Evolutionary conservation across 139 green algal species (phyloP).

Genomic region (Tetraselmis striata): DNA sequence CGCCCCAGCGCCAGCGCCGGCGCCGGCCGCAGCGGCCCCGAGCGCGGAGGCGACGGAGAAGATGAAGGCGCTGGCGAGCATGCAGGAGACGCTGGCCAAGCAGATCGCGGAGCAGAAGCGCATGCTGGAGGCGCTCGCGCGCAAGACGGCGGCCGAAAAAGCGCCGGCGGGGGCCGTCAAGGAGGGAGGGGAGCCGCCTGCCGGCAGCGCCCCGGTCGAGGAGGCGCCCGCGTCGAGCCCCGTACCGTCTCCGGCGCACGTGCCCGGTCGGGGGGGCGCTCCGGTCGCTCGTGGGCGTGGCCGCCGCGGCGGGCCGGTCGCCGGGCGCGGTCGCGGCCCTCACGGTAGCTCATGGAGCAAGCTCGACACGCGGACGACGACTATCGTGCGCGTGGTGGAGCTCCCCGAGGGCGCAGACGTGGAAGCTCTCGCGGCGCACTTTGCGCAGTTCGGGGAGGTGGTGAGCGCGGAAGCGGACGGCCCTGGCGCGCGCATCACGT

Average conservation of each 20-base stretch:
- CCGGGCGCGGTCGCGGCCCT: background rate
- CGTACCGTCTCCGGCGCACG: too few relatives aligned
- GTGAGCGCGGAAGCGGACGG: slow-evolving; percentile 8
- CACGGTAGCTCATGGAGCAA: slow-evolving; percentile 7
- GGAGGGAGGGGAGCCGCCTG: background rate
- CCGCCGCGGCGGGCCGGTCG: background rate
- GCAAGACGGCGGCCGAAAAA: too few relatives aligned
- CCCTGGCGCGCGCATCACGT: slow-evolving; percentile 1
- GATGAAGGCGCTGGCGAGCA: slow-evolving; percentile 18
- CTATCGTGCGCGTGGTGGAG: slow-evolving; percentile 11
- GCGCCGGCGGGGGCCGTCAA: background rate
- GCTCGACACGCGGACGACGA: slow-evolving; percentile 22
- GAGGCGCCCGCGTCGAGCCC: background rate
- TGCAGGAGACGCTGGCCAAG: slow-evolving; percentile 8
- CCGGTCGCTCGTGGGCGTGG: background rate
- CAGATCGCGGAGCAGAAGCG: slow-evolving; percentile 26
- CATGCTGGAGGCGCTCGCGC: slow-evolving; percentile 18
- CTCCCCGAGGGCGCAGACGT: slow-evolving; percentile 5
- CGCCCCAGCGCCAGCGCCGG: background rate
- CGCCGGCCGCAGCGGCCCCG: too few relatives aligned
- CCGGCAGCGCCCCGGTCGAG: background rate
- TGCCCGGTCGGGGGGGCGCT: background rate
- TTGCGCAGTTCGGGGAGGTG: slow-evolving; percentile 17
- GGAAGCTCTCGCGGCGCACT: slow-evolving; percentile 14
- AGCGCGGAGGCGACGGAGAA: slow-evolving; percentile 9